A percentile compares a stretch with the other conserved stretches of the same genome.
phyloP scores from a whole-genome alignment of 441 rosid species.

The Populus hybrid region DNA sequence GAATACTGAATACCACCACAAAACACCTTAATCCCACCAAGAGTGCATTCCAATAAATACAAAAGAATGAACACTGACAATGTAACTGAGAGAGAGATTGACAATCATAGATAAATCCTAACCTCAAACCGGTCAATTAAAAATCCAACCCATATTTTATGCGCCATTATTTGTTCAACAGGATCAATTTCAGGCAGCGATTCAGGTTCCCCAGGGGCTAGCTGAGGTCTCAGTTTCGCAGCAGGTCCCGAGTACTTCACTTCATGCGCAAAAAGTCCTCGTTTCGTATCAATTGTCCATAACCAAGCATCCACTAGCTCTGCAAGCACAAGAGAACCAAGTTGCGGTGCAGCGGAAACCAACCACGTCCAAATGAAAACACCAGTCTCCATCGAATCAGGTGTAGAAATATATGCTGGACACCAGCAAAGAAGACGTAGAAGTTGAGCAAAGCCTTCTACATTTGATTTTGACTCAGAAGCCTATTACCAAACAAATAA shows the following conservation, averaged over 20 bases:
- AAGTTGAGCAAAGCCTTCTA: slow-evolving; percentile 90
- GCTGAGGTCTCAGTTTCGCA: slow-evolving; percentile 95
- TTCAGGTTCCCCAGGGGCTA: slow-evolving; percentile 95
- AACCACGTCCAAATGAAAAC: slow-evolving; percentile 98
- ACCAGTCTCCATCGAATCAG: slow-evolving; percentile 98
- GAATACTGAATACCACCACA: neutral
- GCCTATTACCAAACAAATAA: slow-evolving; percentile 38
- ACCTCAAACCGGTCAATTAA: slow-evolving; percentile 98
- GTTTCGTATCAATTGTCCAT: slow-evolving; percentile 97
- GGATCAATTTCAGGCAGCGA: slow-evolving; percentile 60
- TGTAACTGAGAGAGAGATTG: neutral
- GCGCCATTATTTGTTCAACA: slow-evolving; percentile 95
- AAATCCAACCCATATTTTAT: slow-evolving; percentile 95
- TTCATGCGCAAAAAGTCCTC: slow-evolving; percentile 94
- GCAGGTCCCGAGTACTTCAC: slow-evolving; percentile 82
- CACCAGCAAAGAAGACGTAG: slow-evolving; percentile 99
- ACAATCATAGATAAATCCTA: slow-evolving; percentile 23
- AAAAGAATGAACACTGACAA: neutral
- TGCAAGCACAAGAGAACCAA: slow-evolving; percentile 90
- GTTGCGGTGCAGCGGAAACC: slow-evolving; percentile 95
- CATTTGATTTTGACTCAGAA: slow-evolving; percentile 67
- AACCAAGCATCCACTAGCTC: slow-evolving; percentile 99
- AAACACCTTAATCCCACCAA: neutral
- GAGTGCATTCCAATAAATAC: neutral
- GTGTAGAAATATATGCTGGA: slow-evolving; percentile 95